These are phyloP conservation scores for Flaveria brownii DNA, from an alignment of 129 eudicot species.

Conservation along the genomic window DNA sequence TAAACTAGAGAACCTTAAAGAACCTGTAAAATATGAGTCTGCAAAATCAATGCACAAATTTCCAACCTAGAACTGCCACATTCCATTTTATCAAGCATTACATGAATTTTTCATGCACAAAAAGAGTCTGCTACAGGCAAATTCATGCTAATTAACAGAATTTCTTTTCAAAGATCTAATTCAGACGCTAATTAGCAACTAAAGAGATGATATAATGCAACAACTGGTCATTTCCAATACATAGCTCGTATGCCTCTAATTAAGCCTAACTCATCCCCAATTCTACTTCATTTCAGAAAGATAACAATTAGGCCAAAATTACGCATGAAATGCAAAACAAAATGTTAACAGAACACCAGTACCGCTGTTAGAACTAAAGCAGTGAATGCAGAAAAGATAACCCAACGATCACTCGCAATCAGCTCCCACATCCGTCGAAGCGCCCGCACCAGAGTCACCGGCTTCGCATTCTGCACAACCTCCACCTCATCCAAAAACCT, in stretches of 20 bases:
- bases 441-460: conserved; percentile 75
- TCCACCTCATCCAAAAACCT: conserved; percentile 58
- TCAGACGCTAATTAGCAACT: background rate
- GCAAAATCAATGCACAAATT: background rate
- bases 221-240: background rate
- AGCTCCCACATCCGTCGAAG: conserved; percentile 82
- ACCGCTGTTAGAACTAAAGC: conserved; percentile 81
- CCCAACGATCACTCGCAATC: conserved; percentile 78
- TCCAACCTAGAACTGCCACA: background rate
- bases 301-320: background rate
- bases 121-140: background rate
- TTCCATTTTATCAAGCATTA: background rate
- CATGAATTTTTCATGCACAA: background rate
- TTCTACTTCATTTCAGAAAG: background rate
- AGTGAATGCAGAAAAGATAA: conserved; percentile 73
- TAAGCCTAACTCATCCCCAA: background rate
- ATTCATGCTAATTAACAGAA: background rate
- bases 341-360: conserved; percentile 15
- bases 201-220: background rate
- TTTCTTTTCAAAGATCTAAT: background rate
- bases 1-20: background rate
- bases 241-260: background rate
- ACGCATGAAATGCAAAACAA: background rate
- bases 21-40: background rate
- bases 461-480: conserved; percentile 52